These are phyloP conservation scores for Dendrothele bispora DNA, from an alignment of 768 basidiomycete species.

Conservation along the genomic window DNA sequence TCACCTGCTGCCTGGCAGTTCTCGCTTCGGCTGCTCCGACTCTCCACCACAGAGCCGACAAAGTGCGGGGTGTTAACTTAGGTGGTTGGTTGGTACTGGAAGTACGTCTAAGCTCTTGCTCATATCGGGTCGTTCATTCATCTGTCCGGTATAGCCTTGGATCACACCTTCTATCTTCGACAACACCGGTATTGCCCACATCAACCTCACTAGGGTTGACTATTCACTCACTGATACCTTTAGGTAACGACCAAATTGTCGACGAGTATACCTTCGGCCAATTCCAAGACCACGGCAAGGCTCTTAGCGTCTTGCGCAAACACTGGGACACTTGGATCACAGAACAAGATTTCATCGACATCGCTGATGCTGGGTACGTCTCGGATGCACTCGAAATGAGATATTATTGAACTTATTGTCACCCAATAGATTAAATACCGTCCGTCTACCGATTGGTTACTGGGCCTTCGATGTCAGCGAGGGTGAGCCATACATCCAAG, in stretches of 20 bases:
- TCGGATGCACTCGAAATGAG: too few species aligned
- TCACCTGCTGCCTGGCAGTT: too few species aligned
- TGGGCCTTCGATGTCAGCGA: slow-evolving; percentile 83
- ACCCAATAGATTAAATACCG: too few species aligned
- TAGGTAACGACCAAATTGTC: slow-evolving; percentile 49
- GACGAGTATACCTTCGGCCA: slow-evolving; percentile 67
- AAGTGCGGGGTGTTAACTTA: slow-evolving; percentile 82
- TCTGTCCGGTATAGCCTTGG: slow-evolving; percentile 55
- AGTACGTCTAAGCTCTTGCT: slow-evolving; percentile 30
- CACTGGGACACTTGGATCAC: slow-evolving; percentile 72
- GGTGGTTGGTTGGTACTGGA: slow-evolving; percentile 58
- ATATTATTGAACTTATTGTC: not conserved
- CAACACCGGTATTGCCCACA: slow-evolving; percentile 35
- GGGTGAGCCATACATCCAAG: slow-evolving; percentile 78
- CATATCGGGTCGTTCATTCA: not conserved
- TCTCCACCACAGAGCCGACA: slow-evolving; percentile 42
- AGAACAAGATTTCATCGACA: slow-evolving; percentile 67
- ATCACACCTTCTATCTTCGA: slow-evolving; percentile 76
- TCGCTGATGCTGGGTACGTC: slow-evolving; percentile 63
- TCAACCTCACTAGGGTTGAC: not conserved
- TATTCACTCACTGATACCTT: not conserved
- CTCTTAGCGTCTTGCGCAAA: slow-evolving; percentile 42
- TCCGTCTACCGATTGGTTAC: too few species aligned
- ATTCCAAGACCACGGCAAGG: slow-evolving; percentile 40
- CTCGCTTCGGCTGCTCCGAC: too few species aligned